Conservation (phyloP, 1,284 basidiomycete genomes). For the Cystobasidium slooffiae region DNA sequence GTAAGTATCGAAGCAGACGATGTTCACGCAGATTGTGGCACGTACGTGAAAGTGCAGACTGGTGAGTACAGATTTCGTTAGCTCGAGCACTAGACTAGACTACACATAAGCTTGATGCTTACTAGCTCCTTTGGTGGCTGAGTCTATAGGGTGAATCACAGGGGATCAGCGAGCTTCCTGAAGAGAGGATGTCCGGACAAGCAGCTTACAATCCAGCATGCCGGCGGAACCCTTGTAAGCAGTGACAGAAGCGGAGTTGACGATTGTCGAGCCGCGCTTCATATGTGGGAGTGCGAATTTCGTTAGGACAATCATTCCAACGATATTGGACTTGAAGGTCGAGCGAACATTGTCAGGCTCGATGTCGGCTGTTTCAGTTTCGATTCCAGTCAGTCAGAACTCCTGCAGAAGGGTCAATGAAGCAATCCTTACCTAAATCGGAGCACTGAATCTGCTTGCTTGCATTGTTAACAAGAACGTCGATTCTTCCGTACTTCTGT, state of each 20-base stretch:
- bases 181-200: not conserved
- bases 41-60: slow-evolving; percentile 50
- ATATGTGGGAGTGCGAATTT: slow-evolving; percentile 64
- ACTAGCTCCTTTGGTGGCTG: slow-evolving; percentile 52
- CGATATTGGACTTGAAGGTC: slow-evolving; percentile 63
- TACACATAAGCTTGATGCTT: not conserved
- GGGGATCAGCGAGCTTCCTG: not conserved
- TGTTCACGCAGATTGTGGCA: not conserved
- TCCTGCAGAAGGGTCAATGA: too few relatives aligned
- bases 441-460: slow-evolving; percentile 64
- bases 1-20: not conserved
- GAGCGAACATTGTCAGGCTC: slow-evolving; percentile 43
- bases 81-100: not conserved
- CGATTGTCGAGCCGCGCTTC: slow-evolving; percentile 66
- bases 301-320: slow-evolving; percentile 65
- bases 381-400: too few relatives aligned
- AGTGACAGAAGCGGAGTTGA: slow-evolving; percentile 69
- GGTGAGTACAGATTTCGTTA: not conserved
- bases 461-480: slow-evolving; percentile 70
- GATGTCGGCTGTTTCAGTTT: slow-evolving; percentile 45
- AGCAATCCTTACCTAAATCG: slow-evolving; percentile 53
- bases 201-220: slow-evolving; percentile 61
- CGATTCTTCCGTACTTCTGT: slow-evolving; percentile 61
- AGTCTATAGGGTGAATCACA: slow-evolving; percentile 19
- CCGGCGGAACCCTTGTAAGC: slow-evolving; percentile 50